Evolutionary conservation across 2,329 filamentous ascomycete species (phyloP), one percentile per base, ranked within the genome.

Genomic region (Penicillium sp.): DNA sequence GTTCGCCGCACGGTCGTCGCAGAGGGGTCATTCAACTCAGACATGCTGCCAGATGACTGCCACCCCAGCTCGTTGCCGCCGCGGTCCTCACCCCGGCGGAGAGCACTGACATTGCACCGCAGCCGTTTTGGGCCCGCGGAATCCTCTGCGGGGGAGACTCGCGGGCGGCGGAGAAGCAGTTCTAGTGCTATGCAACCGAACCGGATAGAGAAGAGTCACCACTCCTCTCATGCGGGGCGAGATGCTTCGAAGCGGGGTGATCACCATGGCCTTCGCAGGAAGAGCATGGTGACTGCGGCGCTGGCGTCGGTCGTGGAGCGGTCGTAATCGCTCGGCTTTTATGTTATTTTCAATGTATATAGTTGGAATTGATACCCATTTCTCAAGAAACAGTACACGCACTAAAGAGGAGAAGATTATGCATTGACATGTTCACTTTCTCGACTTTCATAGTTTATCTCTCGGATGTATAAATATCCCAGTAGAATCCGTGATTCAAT

Each of bases 41-140:
- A 60, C 13, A 47, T 50, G 4, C 31, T 50, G 11, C 46, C 67
- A 43, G 74, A 76, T 24, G 72, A 73, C 49, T 76, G 73, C 52
- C 75, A 77, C 56, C 75, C 75, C 6, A 77, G 74, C 46, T 75
- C 73, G 11, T 61, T 77, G 10, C 74, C 75, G 6, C 73, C 70
- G 10, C 67, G 71, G 27, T 60, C 68, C 14, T 74, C 73, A 3
- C 72, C 73, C 9, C 70, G 70, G 2, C 65, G 73, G 36, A 62
- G 70, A 46, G 70, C 72, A 19, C 47, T 68, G 35, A 68, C 70
- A 9, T 58, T 69, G 4, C 67, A 69, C 13, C 68, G 73, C 4
- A 71, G 67, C 40, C 67, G 73, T 10, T 71, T 73, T 33, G 66
- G 70, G 13, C 69, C 71, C 1, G 56, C 58, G 9, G 60, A 58